These are phyloP conservation scores for Allantophomopsis cytisporea DNA, from an alignment of 2,329 filamentous ascomycete genomes.

Conservation along the genomic window DNA sequence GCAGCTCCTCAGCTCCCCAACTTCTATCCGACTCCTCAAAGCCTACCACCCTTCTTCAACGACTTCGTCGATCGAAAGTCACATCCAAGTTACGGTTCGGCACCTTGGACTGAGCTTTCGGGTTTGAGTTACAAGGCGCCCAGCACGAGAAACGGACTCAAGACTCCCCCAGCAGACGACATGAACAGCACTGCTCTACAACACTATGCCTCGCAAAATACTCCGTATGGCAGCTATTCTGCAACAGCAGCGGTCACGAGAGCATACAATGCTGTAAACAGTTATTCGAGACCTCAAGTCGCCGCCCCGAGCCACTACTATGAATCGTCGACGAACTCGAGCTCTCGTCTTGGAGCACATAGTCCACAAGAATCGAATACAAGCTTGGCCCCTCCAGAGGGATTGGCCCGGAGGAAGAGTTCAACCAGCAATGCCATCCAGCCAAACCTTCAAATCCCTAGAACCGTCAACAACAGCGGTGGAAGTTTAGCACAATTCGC, in stretches of 20 bases:
- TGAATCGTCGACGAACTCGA: slow-evolving; percentile 12
- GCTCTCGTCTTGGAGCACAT: slow-evolving; percentile 13
- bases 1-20: slow-evolving; percentile 15
- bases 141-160: slow-evolving; percentile 23
- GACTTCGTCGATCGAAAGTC: slow-evolving; percentile 10
- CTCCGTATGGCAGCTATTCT: slow-evolving; percentile 31
- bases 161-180: slow-evolving; percentile 35
- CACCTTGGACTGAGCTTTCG: slow-evolving; percentile 8
- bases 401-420: slow-evolving; percentile 8
- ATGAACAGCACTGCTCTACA: slow-evolving; percentile 29
- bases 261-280: slow-evolving; percentile 8
- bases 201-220: slow-evolving; percentile 24
- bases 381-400: slow-evolving; percentile 7
- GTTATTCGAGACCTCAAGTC: slow-evolving; percentile 4
- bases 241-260: slow-evolving; percentile 6
- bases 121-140: slow-evolving; percentile 9
- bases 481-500: slow-evolving; percentile 74
- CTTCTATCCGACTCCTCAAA: slow-evolving; percentile 10
- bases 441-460: slow-evolving; percentile 49
- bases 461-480: slow-evolving; percentile 60
- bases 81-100: slow-evolving; percentile 7
- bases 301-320: neutral
- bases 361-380: slow-evolving; percentile 9
- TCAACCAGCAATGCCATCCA: slow-evolving; percentile 11
- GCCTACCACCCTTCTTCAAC: slow-evolving; percentile 2